These are phyloP conservation scores for Aristolochia californica DNA, from an alignment of 164 flowering plant genomes.

Conservation along the genomic window DNA sequence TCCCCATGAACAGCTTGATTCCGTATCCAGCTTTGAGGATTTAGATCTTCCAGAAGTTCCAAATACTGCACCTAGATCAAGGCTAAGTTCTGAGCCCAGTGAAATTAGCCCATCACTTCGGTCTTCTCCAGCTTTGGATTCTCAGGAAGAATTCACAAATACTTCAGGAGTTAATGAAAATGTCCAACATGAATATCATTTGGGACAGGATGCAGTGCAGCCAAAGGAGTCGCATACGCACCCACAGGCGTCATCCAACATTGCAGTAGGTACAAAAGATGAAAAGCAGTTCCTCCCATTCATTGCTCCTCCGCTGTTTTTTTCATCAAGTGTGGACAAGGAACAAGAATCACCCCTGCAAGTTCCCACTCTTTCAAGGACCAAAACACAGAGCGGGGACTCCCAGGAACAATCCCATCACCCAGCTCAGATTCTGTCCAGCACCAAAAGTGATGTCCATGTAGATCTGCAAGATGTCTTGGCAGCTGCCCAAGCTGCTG, in stretches of 20 bases:
- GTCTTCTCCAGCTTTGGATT: constrained; percentile 6
- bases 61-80: constrained; percentile 31
- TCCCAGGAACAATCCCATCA: not conserved
- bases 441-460: constrained; percentile 26
- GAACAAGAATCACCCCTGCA: constrained; percentile 3
- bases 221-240: constrained; percentile 15
- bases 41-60: constrained; percentile 89
- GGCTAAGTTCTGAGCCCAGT: constrained; percentile 20
- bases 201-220: constrained; percentile 18
- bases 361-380: constrained; percentile 1
- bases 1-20: constrained; percentile 29
- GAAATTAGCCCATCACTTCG: constrained; percentile 13
- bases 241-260: constrained; percentile 11
- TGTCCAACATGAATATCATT: constrained; percentile 8
- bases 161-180: constrained; percentile 10
- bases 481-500: constrained; percentile 88
- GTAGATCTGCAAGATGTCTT: constrained; percentile 80
- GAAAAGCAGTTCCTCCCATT: constrained; percentile 63
- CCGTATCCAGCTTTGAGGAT: constrained; percentile 43
- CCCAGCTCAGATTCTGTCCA: constrained; percentile 2
- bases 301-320: constrained; percentile 39
- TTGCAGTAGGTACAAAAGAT: constrained; percentile 15
- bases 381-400: constrained; percentile 27
- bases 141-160: too few species aligned
- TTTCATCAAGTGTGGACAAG: constrained; percentile 22